Evolutionary conservation across 1,139 yeast species (phyloP).

Genomic region (Candida frijolesensis): DNA sequence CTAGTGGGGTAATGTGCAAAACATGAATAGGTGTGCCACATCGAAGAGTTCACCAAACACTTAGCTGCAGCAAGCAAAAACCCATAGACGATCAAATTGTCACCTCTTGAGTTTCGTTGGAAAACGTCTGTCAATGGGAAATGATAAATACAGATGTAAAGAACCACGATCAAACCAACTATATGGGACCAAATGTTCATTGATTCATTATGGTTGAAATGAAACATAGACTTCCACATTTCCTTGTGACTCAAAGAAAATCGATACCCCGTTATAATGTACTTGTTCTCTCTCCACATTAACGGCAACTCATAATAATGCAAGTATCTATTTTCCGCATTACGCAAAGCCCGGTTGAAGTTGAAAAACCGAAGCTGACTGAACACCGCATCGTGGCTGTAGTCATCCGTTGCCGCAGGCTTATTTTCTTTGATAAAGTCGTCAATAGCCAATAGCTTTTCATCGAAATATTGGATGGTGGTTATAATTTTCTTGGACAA

Average conservation of each 20-base stretch:
- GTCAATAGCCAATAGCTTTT: constrained; percentile 55
- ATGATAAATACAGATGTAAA: constrained; percentile 58
- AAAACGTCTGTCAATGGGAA: constrained; percentile 60
- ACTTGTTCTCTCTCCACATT: constrained; percentile 92
- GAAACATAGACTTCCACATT: constrained; percentile 59
- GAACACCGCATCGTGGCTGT: constrained; percentile 29
- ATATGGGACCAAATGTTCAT: constrained; percentile 94
- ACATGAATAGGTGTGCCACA: constrained; percentile 92
- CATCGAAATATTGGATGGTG: constrained; percentile 59
- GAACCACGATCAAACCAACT: constrained; percentile 61
- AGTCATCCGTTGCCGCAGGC: constrained; percentile 33
- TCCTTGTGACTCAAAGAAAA: constrained; percentile 67
- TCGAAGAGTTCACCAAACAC: constrained; percentile 75
- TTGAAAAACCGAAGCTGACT: constrained; percentile 54
- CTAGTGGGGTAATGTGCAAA: constrained; percentile 67
- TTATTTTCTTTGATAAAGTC: constrained; percentile 44
- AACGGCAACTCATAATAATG: constrained; percentile 88
- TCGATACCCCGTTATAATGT: constrained; percentile 80
- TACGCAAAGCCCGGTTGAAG: constrained; percentile 58
- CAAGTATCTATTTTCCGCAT: constrained; percentile 58
- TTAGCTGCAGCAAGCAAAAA: constrained; percentile 74
- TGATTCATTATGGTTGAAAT: constrained; percentile 79
- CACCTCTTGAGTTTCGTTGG: constrained; percentile 40
- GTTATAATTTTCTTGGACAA: constrained; percentile 49
- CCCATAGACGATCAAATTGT: constrained; percentile 57